Conservation (phyloP, 495 filamentous ascomycete species). For the Aspergillus nanangensis region DNA sequence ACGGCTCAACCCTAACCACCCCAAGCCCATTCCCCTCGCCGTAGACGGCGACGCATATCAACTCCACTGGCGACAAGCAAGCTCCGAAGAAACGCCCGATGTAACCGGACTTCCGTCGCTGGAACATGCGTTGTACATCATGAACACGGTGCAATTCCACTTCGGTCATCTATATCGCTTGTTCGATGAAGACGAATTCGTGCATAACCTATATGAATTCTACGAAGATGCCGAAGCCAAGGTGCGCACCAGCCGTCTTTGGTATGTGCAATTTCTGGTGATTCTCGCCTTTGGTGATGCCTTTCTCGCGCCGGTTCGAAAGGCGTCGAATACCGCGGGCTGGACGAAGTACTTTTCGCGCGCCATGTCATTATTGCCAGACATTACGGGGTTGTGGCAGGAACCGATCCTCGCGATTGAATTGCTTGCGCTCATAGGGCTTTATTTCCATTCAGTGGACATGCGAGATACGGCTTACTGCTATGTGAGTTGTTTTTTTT, state of each 20-base stretch:
- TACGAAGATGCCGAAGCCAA: conserved; percentile 16
- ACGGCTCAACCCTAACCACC: conserved; percentile 14
- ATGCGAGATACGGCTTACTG: conserved; percentile 26
- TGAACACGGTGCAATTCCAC: conserved; percentile 29
- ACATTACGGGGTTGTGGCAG: conserved; percentile 24
- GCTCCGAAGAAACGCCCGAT: conserved; percentile 18
- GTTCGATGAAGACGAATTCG: conserved; percentile 27
- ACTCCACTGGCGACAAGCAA: conserved; percentile 23
- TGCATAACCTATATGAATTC: conserved; percentile 23
- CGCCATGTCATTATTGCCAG: conserved; percentile 30
- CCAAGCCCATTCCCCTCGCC: conserved; percentile 17
- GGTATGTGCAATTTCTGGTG: conserved; percentile 30
- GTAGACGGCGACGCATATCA: conserved; percentile 29
- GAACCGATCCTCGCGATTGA: conserved; percentile 25
- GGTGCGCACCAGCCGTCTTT: conserved; percentile 20
- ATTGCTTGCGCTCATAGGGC: conserved; percentile 21
- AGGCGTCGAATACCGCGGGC: conserved; percentile 10
- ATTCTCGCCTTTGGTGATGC: conserved; percentile 32
- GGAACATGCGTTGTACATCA: conserved; percentile 25
- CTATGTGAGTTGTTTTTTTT: conserved; percentile 16
- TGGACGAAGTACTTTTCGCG: conserved; percentile 23
- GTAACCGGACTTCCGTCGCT: conserved; percentile 22
- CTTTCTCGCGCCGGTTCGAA: conserved; percentile 19
- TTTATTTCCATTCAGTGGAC: conserved; percentile 31
- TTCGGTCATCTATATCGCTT: conserved; percentile 24